These are phyloP conservation scores for Trichoderma aggressivum DNA, from an alignment of 2,329 filamentous ascomycete genomes.

Conservation along the genomic window DNA sequence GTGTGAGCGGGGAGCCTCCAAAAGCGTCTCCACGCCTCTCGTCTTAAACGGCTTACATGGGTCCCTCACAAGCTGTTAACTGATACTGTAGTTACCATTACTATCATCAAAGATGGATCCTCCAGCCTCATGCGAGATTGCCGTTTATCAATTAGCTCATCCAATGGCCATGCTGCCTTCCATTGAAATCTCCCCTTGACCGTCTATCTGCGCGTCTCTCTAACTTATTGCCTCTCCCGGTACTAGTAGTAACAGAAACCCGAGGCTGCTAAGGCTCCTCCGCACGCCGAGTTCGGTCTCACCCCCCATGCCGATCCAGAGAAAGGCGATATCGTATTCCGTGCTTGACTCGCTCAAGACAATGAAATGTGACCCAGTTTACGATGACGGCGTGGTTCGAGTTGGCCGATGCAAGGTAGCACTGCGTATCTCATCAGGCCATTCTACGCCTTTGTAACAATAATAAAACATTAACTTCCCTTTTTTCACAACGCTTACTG, in stretches of 20 bases:
- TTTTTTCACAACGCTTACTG: background rate
- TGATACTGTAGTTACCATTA: background rate
- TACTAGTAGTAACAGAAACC: background rate
- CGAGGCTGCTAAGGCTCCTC: background rate
- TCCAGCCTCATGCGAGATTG: background rate
- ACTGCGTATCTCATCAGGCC: background rate
- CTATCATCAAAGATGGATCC: background rate
- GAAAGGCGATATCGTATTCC: background rate
- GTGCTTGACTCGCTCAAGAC: background rate
- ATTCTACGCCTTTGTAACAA: background rate
- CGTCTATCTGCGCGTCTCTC: slow-evolving; percentile 1
- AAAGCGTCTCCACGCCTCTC: background rate
- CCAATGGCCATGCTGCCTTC: background rate
- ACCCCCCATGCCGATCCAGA: background rate
- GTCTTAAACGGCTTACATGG: background rate
- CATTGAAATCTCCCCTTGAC: background rate
- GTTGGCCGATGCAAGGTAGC: slow-evolving; percentile 1
- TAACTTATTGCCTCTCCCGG: background rate
- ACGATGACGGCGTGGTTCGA: background rate
- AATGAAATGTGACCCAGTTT: background rate
- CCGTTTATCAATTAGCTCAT: slow-evolving; percentile 1
- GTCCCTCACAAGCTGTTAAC: background rate
- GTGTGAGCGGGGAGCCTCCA: background rate
- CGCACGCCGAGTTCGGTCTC: slow-evolving; percentile 10
- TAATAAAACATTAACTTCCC: slow-evolving; percentile 1